A percentile compares a stretch with the other conserved stretches of the same genome.
Conservation (phyloP, 208 protist genomes). For the Trypanosomatidae sp. region DNA sequence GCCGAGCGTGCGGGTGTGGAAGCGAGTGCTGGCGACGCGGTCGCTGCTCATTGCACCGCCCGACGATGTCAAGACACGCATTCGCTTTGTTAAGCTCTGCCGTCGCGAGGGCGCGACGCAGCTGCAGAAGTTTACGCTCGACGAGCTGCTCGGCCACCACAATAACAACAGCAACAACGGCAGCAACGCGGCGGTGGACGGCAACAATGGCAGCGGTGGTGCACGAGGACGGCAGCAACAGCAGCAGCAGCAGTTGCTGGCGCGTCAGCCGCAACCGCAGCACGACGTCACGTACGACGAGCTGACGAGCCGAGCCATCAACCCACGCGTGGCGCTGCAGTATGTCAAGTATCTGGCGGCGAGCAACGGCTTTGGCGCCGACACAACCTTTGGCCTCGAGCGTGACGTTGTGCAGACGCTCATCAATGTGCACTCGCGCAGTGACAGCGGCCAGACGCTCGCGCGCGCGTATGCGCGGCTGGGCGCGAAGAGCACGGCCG, state of each 20-base stretch:
- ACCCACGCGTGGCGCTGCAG: slow-evolving; percentile 76
- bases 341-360: slow-evolving; percentile 70
- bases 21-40: slow-evolving; percentile 91
- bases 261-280: no score
- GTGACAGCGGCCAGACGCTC: slow-evolving; percentile 44
- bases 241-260: no score
- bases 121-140: slow-evolving; percentile 62
- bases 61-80: slow-evolving; percentile 89
- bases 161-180: no score
- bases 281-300: slow-evolving; percentile 52
- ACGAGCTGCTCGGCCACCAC: slow-evolving; percentile 46
- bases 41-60: slow-evolving; percentile 85
- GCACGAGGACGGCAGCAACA: no score
- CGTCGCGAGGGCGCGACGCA: slow-evolving; percentile 59
- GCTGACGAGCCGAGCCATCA: slow-evolving; percentile 40
- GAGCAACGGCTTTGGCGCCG: slow-evolving; percentile 34
- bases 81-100: slow-evolving; percentile 97
- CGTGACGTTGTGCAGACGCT: slow-evolving; percentile 67
- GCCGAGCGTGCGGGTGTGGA: slow-evolving; percentile 92
- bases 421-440: slow-evolving; percentile 73
- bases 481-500: slow-evolving; percentile 35
- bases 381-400: slow-evolving; percentile 49
- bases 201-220: no score
- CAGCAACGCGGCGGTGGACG: no score
- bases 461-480: slow-evolving; percentile 60